Evolutionary conservation across 2,329 filamentous ascomycete species (phyloP).

Genomic region (Nannizziopsis arthrosporioides): DNA sequence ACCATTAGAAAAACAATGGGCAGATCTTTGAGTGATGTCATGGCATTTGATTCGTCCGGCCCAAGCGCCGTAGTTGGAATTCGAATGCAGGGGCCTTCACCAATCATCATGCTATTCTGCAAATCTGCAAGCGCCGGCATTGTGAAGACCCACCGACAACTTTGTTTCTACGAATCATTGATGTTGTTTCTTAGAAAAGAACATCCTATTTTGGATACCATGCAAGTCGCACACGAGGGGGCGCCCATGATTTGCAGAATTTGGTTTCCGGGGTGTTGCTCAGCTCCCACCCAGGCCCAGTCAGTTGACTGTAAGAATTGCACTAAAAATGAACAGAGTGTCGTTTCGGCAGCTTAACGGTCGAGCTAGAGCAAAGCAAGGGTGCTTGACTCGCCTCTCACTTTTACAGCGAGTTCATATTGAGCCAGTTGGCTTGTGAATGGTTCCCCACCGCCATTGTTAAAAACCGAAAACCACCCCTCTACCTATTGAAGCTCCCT

Average conservation of each 20-base stretch:
- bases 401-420: slow-evolving; percentile 3
- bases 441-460: too few relatives aligned
- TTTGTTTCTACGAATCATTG: slow-evolving; percentile 2
- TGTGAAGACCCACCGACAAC: not conserved
- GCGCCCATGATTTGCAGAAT: slow-evolving; percentile 9
- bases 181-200: not conserved
- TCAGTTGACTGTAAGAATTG: not conserved
- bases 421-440: not conserved
- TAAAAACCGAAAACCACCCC: too few relatives aligned
- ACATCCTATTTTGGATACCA: not conserved
- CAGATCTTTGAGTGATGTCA: too few relatives aligned
- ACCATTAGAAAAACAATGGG: too few relatives aligned
- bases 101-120: not conserved
- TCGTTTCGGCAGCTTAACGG: slow-evolving; percentile 2
- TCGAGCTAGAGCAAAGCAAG: not conserved
- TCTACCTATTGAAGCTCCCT: too few relatives aligned
- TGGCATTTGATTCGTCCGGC: too few relatives aligned
- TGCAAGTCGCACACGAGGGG: slow-evolving; percentile 2
- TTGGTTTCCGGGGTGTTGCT: not conserved
- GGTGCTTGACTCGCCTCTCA: not conserved
- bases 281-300: not conserved
- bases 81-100: slow-evolving; percentile 4
- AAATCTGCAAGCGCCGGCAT: slow-evolving; percentile 3
- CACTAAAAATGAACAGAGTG: not conserved
- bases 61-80: slow-evolving; percentile 4